Conservation (phyloP, 1,139 yeast species). For the Yamadazyma taylorii region DNA sequence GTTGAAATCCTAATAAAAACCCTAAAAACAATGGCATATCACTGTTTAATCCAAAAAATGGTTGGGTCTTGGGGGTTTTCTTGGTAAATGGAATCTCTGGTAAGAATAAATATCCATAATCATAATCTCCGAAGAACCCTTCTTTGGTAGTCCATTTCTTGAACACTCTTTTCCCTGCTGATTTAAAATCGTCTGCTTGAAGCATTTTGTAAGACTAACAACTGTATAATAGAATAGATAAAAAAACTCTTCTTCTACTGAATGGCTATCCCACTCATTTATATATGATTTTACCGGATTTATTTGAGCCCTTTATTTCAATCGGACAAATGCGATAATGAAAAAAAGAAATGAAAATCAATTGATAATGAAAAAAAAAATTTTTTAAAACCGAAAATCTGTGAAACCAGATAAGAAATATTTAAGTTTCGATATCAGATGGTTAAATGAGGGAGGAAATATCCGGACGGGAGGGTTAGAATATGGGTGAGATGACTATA, state of each 20-base stretch:
- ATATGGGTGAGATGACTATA: too few species aligned
- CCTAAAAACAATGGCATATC: constrained; percentile 81
- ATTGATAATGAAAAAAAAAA: background rate
- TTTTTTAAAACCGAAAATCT: too few species aligned
- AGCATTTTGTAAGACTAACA: constrained; percentile 7
- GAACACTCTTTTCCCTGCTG: constrained; percentile 22
- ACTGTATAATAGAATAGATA: too few species aligned
- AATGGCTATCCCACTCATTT: too few species aligned
- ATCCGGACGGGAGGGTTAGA: too few species aligned
- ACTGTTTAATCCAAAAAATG: constrained; percentile 77
- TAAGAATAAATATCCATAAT: constrained; percentile 71
- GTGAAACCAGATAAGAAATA: background rate
- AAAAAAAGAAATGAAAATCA: background rate
- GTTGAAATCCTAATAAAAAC: constrained; percentile 78
- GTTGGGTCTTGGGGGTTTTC: constrained; percentile 55
- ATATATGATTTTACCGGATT: too few species aligned
- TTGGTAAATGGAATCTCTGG: constrained; percentile 73
- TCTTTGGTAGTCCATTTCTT: constrained; percentile 65
- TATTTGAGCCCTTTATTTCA: background rate
- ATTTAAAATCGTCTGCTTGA: constrained; percentile 10
- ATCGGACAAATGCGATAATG: background rate
- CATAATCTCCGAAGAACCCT: constrained; percentile 81
- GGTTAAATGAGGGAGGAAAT: background rate
- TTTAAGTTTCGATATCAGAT: background rate
- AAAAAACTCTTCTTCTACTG: too few species aligned